Percentiles rank a stretch among this genome's conserved stretches.
phyloP scores from a whole-genome alignment of 352 stramenopile species.

The Phytophthora syringae region DNA sequence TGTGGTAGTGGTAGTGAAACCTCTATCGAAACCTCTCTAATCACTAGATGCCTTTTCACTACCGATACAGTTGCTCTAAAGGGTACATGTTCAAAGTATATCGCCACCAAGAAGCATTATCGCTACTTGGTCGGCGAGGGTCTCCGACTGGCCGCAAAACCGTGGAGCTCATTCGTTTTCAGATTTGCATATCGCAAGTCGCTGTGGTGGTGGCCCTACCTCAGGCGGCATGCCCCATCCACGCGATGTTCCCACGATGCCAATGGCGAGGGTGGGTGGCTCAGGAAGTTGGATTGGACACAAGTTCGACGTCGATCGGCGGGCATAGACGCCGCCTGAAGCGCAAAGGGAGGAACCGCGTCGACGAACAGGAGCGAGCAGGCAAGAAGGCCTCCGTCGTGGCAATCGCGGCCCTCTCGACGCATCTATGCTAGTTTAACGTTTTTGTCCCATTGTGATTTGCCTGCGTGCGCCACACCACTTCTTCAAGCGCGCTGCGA shows the following conservation, averaged over 20 bases:
- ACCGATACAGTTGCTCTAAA: no score
- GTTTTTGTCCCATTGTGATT: neutral
- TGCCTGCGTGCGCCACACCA: constrained; percentile 11
- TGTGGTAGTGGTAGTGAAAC: no score
- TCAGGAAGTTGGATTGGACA: neutral
- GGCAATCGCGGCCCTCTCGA: constrained; percentile 4
- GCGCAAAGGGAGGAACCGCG: constrained; percentile 6
- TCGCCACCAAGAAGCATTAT: no score
- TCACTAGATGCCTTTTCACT: no score
- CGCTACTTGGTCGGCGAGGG: no score
- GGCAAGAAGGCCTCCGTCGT: constrained; percentile 21
- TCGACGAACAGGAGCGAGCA: constrained; percentile 3
- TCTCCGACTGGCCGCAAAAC: no score
- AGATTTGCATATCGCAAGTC: constrained; percentile 4
- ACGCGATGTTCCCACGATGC: neutral
- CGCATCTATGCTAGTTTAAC: constrained; percentile 32
- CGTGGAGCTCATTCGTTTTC: neutral
- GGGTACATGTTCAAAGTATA: no score
- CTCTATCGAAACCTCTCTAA: no score
- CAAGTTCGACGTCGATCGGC: constrained; percentile 23
- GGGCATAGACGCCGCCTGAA: constrained; percentile 20
- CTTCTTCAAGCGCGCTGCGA: constrained; percentile 13
- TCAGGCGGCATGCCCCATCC: constrained; percentile 3
- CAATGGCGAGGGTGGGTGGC: constrained; percentile 1
- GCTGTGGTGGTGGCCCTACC: constrained; percentile 3